phyloP scores from a whole-genome alignment of 2,329 filamentous ascomycete genomes.

The Epichloe sibirici region DNA sequence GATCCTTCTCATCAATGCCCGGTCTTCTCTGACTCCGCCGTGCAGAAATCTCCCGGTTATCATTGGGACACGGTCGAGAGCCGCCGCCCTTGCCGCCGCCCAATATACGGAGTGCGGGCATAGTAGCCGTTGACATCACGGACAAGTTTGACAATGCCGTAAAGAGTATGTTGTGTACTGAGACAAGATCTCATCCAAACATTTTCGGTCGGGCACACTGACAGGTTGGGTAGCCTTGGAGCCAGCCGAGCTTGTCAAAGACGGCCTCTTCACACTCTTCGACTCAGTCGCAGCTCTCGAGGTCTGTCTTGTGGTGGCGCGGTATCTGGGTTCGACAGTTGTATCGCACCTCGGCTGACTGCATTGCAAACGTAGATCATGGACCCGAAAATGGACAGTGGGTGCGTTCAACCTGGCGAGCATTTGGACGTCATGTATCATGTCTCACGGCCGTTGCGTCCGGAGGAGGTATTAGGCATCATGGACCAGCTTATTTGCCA shows the following conservation, averaged over 20 bases:
- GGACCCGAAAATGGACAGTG: slow-evolving; percentile 98
- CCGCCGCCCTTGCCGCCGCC: slow-evolving; percentile 25
- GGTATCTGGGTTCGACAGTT: background rate
- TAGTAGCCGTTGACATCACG: slow-evolving; percentile 48
- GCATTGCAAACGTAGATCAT: slow-evolving; percentile 58
- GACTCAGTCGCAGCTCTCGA: slow-evolving; percentile 84
- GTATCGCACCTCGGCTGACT: background rate
- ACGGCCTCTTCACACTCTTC: slow-evolving; percentile 87
- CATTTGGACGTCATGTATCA: slow-evolving; percentile 78
- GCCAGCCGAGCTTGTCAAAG: slow-evolving; percentile 79
- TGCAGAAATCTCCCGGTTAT: slow-evolving; percentile 30
- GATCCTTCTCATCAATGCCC: background rate
- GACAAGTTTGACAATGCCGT: slow-evolving; percentile 40
- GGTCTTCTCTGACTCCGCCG: slow-evolving; percentile 16
- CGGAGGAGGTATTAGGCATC: slow-evolving; percentile 77
- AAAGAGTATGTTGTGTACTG: slow-evolving; percentile 35
- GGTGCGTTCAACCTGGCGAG: slow-evolving; percentile 65
- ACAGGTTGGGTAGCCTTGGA: slow-evolving; percentile 46
- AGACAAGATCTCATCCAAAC: background rate
- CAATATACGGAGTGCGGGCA: slow-evolving; percentile 31
- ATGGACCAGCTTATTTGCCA: slow-evolving; percentile 87
- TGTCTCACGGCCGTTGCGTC: slow-evolving; percentile 51
- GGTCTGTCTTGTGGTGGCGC: slow-evolving; percentile 26
- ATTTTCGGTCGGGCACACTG: slow-evolving; percentile 10
- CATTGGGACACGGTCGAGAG: slow-evolving; percentile 23